Conservation (phyloP, 2,329 filamentous ascomycete genomes). For the Colletotrichum karsti region DNA sequence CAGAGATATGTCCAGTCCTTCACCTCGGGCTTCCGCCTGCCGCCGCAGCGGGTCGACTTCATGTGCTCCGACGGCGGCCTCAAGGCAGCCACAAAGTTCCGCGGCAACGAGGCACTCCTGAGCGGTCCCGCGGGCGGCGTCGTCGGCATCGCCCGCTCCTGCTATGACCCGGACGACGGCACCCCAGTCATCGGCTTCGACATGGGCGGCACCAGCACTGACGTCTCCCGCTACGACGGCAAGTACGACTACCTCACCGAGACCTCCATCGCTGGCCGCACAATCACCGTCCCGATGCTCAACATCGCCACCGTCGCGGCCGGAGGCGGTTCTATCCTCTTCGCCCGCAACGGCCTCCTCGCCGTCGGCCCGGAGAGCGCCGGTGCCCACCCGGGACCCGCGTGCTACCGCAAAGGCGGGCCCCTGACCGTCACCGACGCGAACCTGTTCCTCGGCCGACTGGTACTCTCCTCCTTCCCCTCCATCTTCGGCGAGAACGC, state of each 20-base stretch:
- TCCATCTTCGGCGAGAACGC: constrained; percentile 77
- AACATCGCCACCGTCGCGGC: constrained; percentile 77
- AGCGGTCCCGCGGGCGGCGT: constrained; percentile 77
- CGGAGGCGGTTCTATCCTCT: constrained; percentile 61
- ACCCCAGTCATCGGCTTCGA: constrained; percentile 62
- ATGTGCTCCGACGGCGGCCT: constrained; percentile 67
- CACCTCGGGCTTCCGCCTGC: constrained; percentile 69
- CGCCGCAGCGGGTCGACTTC: constrained; percentile 68
- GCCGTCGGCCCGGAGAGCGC: constrained; percentile 78
- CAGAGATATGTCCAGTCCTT: constrained; percentile 74
- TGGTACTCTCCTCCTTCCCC: constrained; percentile 70
- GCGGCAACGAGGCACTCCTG: constrained; percentile 71
- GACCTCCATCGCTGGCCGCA: constrained; percentile 75
- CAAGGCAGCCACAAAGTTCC: constrained; percentile 64
- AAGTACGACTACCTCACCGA: constrained; percentile 78
- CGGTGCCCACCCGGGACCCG: constrained; percentile 75
- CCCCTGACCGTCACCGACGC: constrained; percentile 78
- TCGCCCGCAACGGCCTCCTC: constrained; percentile 76
- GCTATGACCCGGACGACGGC: constrained; percentile 71
- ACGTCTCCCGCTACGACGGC: constrained; percentile 75
- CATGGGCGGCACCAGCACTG: constrained; percentile 74
- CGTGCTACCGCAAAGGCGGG: constrained; percentile 75
- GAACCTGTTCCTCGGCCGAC: constrained; percentile 72
- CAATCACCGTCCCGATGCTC: constrained; percentile 75
- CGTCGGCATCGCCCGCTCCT: constrained; percentile 75